Conservation (phyloP, 2,329 filamentous ascomycete species). For the Ascochyta koolunga region DNA sequence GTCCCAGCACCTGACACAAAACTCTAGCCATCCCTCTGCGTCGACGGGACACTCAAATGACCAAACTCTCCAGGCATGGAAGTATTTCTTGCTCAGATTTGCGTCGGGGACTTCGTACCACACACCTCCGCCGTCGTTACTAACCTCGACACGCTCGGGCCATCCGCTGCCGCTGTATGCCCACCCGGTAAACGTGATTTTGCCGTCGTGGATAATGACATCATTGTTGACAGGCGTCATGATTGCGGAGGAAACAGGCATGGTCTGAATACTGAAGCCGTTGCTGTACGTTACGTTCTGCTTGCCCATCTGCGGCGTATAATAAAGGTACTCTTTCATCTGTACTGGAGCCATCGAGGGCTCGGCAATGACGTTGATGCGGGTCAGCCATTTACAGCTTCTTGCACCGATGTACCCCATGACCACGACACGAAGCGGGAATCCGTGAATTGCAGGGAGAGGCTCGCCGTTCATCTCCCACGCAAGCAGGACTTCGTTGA, state of each 20-base stretch:
- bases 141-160: constrained; percentile 68
- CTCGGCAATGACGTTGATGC: constrained; percentile 64
- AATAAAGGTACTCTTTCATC: constrained; percentile 71
- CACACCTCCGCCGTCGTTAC: constrained; percentile 65
- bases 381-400: constrained; percentile 68
- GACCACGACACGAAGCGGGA: constrained; percentile 66
- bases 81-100: constrained; percentile 67
- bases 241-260: constrained; percentile 72
- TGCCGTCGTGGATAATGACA: constrained; percentile 65
- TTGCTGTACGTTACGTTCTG: constrained; percentile 66
- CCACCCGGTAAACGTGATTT: constrained; percentile 60
- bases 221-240: constrained; percentile 68
- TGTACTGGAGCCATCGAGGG: constrained; percentile 67
- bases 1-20: constrained; percentile 54
- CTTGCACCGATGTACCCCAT: constrained; percentile 71
- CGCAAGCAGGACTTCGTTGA: constrained; percentile 69
- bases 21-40: constrained; percentile 55
- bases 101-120: constrained; percentile 69
- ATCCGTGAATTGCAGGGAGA: constrained; percentile 70
- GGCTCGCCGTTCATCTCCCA: constrained; percentile 75
- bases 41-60: constrained; percentile 65
- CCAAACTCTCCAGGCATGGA: constrained; percentile 70
- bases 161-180: constrained; percentile 53
- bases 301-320: constrained; percentile 70
- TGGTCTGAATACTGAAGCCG: constrained; percentile 72